Base-by-base conservation (phyloP, 176 grass and related monocot species). In the Carex scoparia region DNA sequence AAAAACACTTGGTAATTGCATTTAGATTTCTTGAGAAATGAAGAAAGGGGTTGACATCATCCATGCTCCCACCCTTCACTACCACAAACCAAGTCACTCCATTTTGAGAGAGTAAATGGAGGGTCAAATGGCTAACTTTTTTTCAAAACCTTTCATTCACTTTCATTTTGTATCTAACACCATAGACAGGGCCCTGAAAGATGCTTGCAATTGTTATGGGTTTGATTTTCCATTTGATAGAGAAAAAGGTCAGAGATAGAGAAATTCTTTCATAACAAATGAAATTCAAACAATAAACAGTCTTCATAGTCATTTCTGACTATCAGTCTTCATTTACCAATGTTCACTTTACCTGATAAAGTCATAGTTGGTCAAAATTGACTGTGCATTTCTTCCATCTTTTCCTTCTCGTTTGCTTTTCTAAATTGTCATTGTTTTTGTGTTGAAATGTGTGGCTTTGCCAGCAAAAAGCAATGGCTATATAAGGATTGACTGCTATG, bases 401-500 rank as follows among this genome's bases (percentile, higher is more conserved):
- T 42, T 10, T 51, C 3, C 42, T 27, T 49, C 9, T 13, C 8
- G 8, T 73, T 48, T 49, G 5, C 1, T 3, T 73, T 48, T 73
- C 18, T 73, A 48, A 74, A 51, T 74, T 33, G 5, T 81, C 65
- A 44, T 38, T 55, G 38, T 42, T 44, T 42, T 44, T 81, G 3
- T 81, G 62, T 65, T 81, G 28, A 81, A 77, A n/a, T 85, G n/a
- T 79, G 79, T 88, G 94, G 91, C 88, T 79, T 31, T 82, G 19
- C 81, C 85, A 49, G 33, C 78, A 27, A 87, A 61, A 82, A 94
- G 30, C 56, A 99, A 88, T 53, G 93, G 97, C 14, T 96, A 91
- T 89, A 76, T 99, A 69, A 79, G 97, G 73, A 88, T 99, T 32
- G 90, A 96, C 31, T 99, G 97, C 88, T 99, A 80, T 48, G 97